A percentile compares a stretch with the other conserved stretches of the same genome.
These are phyloP conservation scores for Elongisporangium senticosum DNA, from an alignment of 352 stramenopile species.

Conservation along the genomic window DNA sequence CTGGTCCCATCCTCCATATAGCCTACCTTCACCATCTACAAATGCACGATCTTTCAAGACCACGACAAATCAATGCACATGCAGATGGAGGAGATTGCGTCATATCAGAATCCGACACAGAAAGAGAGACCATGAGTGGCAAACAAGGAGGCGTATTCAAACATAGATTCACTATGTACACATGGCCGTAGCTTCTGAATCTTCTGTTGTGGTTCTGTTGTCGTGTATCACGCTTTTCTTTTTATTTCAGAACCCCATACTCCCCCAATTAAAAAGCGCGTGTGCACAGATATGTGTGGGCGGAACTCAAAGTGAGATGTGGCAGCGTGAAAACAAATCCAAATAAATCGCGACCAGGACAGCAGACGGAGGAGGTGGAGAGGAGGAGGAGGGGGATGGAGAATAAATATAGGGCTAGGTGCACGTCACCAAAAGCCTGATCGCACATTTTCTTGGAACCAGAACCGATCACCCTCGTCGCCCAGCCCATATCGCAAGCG, in stretches of 20 bases:
- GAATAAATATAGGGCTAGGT: conserved; percentile 1
- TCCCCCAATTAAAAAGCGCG: background rate
- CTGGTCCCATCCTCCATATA: background rate
- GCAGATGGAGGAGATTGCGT: background rate
- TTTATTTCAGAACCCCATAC: background rate
- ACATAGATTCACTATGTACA: background rate
- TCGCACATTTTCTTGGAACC: background rate
- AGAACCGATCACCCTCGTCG: background rate
- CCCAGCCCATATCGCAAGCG: background rate
- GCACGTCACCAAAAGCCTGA: background rate
- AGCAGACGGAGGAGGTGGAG: background rate
- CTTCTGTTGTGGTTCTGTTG: background rate
- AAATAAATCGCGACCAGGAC: background rate
- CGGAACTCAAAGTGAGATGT: background rate
- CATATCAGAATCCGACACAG: background rate
- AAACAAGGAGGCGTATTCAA: background rate
- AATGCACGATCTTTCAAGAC: conserved; percentile 1
- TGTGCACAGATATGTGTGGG: background rate
- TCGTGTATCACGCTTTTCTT: background rate
- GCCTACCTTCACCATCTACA: background rate
- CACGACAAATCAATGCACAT: conserved; percentile 1
- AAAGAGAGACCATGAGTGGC: background rate
- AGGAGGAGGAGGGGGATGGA: background rate
- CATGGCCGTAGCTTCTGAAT: background rate
- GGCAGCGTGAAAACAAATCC: background rate